phyloP scores from a whole-genome alignment of 1,284 basidiomycete genomes.

The Puccinia brachypodii region DNA sequence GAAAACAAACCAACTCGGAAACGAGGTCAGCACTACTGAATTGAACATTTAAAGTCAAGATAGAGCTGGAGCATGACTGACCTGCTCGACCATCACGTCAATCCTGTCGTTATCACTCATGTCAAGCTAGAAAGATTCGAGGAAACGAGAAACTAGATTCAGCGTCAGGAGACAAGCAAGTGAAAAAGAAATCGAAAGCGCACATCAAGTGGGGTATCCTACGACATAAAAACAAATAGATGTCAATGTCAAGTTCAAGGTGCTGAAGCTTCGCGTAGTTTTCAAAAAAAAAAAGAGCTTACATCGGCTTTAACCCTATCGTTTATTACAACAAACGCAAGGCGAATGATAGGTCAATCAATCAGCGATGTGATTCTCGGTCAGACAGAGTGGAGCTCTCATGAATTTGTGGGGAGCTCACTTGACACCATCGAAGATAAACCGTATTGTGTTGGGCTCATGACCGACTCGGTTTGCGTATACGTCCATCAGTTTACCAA shows the following conservation, averaged over 20 bases:
- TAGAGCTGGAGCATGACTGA: not conserved
- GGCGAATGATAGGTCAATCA: not conserved
- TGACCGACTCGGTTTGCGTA: constrained; percentile 76
- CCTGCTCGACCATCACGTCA: constrained; percentile 47
- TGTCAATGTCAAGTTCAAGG: not conserved
- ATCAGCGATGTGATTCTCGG: not conserved
- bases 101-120: constrained; percentile 44
- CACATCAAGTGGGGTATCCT: constrained; percentile 45
- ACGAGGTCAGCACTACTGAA: not conserved
- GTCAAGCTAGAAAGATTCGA: constrained; percentile 19
- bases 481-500: constrained; percentile 87
- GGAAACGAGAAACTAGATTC: not conserved
- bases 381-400: not conserved
- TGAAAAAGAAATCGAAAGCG: not conserved
- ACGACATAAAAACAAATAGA: not conserved
- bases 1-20: not conserved
- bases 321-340: not conserved
- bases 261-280: not conserved
- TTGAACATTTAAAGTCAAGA: not conserved
- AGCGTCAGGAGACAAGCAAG: not conserved
- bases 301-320: constrained; percentile 43
- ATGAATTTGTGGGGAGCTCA: constrained; percentile 9
- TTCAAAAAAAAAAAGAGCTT: not conserved
- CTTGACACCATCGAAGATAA: constrained; percentile 44
- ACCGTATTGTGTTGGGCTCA: constrained; percentile 22